Evolutionary conservation across 139 green algal genomes (phyloP).

Genomic region (Micractinium conductrix): DNA sequence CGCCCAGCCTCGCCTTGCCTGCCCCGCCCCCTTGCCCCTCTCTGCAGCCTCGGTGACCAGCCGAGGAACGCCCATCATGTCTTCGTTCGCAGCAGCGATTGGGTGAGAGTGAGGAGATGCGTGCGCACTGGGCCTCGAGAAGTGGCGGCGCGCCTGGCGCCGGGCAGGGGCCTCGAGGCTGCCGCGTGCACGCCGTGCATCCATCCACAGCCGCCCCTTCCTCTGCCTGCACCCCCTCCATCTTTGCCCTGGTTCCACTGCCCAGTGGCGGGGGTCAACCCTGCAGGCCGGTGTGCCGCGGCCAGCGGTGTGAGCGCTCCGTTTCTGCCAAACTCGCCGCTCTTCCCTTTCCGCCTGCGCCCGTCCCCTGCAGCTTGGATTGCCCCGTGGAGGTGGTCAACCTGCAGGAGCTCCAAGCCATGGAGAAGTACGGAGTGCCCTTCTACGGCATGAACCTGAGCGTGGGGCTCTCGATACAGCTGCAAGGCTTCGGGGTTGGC

Average conservation of each 20-base stretch:
- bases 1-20: too few species aligned
- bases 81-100: conserved; percentile 69
- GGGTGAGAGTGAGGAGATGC: too few species aligned
- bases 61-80: conserved; percentile 74
- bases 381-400: conserved; percentile 49
- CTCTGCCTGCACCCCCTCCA: too few species aligned
- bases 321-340: too few species aligned
- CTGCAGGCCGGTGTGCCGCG: conserved; percentile 12
- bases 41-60: conserved; percentile 64
- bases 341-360: background rate
- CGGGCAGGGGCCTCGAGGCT: too few species aligned
- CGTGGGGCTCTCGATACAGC: conserved; percentile 42
- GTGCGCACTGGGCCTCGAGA: too few species aligned
- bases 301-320: too few species aligned
- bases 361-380: conserved; percentile 26
- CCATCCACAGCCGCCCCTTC: too few species aligned
- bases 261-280: conserved; percentile 45
- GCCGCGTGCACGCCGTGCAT: too few species aligned
- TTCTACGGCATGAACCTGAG: conserved; percentile 66
- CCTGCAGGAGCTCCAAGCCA: conserved; percentile 33
- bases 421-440: conserved; percentile 22
- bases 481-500: conserved; percentile 67
- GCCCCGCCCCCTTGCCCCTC: too few species aligned
- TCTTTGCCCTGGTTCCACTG: conserved; percentile 40
- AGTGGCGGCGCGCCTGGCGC: too few species aligned